A percentile compares a stretch with the other conserved stretches of the same genome.
Conservation (phyloP, 768 basidiomycete genomes). For the Leccinum arenicola region DNA sequence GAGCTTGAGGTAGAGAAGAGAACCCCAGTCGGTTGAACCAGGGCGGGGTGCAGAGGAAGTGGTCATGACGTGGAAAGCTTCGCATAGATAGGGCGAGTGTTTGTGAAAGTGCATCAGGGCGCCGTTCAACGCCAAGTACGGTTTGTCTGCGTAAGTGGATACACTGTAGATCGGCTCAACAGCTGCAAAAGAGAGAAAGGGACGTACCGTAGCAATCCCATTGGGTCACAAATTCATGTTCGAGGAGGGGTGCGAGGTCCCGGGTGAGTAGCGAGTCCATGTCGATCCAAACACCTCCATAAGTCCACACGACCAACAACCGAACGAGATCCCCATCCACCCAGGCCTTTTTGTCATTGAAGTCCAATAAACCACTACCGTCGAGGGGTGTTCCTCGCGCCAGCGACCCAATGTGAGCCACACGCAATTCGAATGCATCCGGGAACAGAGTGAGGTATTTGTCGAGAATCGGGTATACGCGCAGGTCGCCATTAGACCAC, state of each 20-base stretch:
- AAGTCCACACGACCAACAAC: slow-evolving; percentile 82
- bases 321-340: slow-evolving; percentile 93
- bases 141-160: slow-evolving; percentile 51
- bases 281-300: slow-evolving; percentile 95
- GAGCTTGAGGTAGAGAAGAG: slow-evolving; percentile 86
- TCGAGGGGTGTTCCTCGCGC: slow-evolving; percentile 78
- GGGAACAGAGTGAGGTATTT: slow-evolving; percentile 63
- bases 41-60: slow-evolving; percentile 67
- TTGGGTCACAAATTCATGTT: slow-evolving; percentile 96
- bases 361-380: slow-evolving; percentile 56
- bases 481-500: slow-evolving; percentile 88
- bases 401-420: slow-evolving; percentile 64
- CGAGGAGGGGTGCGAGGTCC: slow-evolving; percentile 80
- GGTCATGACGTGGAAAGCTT: slow-evolving; percentile 90
- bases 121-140: slow-evolving; percentile 81
- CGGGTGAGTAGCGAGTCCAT: slow-evolving; percentile 95
- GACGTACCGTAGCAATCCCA: slow-evolving; percentile 96
- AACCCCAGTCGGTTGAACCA: slow-evolving; percentile 92
- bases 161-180: not conserved
- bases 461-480: slow-evolving; percentile 51
- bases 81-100: slow-evolving; percentile 94
- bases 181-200: not conserved
- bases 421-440: slow-evolving; percentile 63
- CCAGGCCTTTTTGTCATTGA: slow-evolving; percentile 82
- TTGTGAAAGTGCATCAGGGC: slow-evolving; percentile 91